Base-by-base conservation (phyloP, 768 basidiomycete genomes). In the Pleurotus citrinopileatus region DNA sequence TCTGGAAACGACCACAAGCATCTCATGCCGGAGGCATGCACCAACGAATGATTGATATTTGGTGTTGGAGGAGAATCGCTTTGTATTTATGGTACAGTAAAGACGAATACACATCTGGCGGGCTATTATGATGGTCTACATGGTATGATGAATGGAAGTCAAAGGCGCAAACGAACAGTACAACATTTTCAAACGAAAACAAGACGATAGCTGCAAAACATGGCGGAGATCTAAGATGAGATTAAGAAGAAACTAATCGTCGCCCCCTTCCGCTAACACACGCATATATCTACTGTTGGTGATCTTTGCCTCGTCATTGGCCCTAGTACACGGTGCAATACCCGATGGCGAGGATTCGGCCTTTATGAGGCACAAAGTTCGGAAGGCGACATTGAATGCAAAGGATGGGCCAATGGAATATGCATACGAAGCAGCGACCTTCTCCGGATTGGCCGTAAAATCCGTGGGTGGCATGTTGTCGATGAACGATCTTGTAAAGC, bases 401-500 rank as follows among this genome's bases (percentile, higher is more conserved):
- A 87, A 85, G 0, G 7, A 52, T 6, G 57, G 26, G 1, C 57
- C 57, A n/a, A 59, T 50, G 0, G 3, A 28, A 52, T 80, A 80
- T 0, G 87, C 85, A 36, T 72, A 82, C 0, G 86, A 86, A 0
- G 85, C 83, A 60, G 82, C 84, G 20, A 85, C 60, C 44, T 77
- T 66, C 5, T 76, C 70, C 19, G 76, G 42, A 34, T 72, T 70
- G 45, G 40, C 62, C 45, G 66, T 64, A 12, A 69, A 63, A 34
- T 34, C 6, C 0, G 70, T 63, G 26, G 45, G 64, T 1, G 54
- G 56, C 10, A 71, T 65, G 29, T 64, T 68, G 59, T 61, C 22
- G 4, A 54, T 60, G 50, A 61, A 82, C 27, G 55, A 59, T 36
- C 55, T 61, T 3, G 65, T 63, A 4, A 70, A 68, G 1, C 53